Conservation (phyloP, 331 rosid genomes). For the Arachis monticola region DNA sequence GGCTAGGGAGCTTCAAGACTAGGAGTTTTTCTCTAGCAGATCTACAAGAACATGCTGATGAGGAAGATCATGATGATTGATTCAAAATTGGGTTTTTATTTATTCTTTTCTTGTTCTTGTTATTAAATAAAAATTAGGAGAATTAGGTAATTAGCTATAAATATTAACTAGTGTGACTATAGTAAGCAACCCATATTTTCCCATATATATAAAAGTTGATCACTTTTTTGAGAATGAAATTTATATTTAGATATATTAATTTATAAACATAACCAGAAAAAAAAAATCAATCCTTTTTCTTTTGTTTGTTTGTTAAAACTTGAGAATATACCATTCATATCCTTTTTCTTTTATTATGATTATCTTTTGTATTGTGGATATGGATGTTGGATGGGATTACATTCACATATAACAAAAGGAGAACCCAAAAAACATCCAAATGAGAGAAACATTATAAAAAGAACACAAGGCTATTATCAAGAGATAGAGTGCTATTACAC, state of each 20-base stretch:
- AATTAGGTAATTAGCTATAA: neutral
- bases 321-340: slow-evolving; percentile 39
- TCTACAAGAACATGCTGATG: slow-evolving; percentile 66
- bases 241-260: no score
- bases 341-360: slow-evolving; percentile 18
- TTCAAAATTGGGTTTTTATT: neutral
- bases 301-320: neutral
- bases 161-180: neutral
- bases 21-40: slow-evolving; percentile 82
- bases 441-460: slow-evolving; percentile 21
- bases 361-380: slow-evolving; percentile 2
- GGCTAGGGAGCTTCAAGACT: slow-evolving; percentile 64
- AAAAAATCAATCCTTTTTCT: no score
- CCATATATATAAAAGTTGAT: no score
- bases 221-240: no score
- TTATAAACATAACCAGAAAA: no score
- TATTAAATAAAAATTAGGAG: slow-evolving; percentile 34
- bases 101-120: slow-evolving; percentile 30
- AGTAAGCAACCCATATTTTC: neutral
- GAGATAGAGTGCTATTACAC: neutral
- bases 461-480: neutral
- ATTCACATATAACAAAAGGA: slow-evolving; percentile 4
- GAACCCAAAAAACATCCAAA: slow-evolving; percentile 5
- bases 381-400: slow-evolving; percentile 39
- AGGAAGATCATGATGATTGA: slow-evolving; percentile 37